phyloP scores from a whole-genome alignment of 768 basidiomycete species.

The Kwoniella bestiolae region DNA sequence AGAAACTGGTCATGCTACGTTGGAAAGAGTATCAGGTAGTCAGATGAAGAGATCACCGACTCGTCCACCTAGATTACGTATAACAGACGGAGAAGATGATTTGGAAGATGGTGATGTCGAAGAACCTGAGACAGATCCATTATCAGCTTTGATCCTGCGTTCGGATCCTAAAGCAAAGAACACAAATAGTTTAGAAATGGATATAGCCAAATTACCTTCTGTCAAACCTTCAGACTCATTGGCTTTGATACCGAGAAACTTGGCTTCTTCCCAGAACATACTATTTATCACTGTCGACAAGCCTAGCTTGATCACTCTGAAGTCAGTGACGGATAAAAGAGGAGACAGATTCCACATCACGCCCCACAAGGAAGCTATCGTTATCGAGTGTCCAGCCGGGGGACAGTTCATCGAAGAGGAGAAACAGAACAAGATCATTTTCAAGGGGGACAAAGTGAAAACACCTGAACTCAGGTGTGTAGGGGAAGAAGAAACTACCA shows the following conservation, averaged over 20 bases:
- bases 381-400: constrained; percentile 82
- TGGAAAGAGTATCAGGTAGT: constrained; percentile 31
- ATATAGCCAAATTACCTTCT: constrained; percentile 43
- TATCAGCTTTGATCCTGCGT: constrained; percentile 35
- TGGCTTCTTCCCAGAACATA: constrained; percentile 77
- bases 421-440: constrained; percentile 58
- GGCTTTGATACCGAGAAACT: constrained; percentile 58
- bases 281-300: constrained; percentile 72
- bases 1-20: constrained; percentile 53
- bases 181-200: constrained; percentile 20
- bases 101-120: constrained; percentile 41
- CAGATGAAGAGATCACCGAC: constrained; percentile 34
- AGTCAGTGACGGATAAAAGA: constrained; percentile 71
- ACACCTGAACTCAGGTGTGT: constrained; percentile 58
- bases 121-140: constrained; percentile 33
- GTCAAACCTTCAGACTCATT: constrained; percentile 50
- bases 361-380: constrained; percentile 66
- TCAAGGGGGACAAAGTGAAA: constrained; percentile 68
- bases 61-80: constrained; percentile 19
- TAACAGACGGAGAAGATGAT: constrained; percentile 47
- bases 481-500: constrained; percentile 45
- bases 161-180: not conserved
- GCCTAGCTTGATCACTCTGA: constrained; percentile 76
- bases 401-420: constrained; percentile 63
- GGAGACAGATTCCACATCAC: constrained; percentile 72